These are phyloP conservation scores for Trametes pubescens DNA, from an alignment of 1,284 basidiomycete species.

Conservation along the genomic window DNA sequence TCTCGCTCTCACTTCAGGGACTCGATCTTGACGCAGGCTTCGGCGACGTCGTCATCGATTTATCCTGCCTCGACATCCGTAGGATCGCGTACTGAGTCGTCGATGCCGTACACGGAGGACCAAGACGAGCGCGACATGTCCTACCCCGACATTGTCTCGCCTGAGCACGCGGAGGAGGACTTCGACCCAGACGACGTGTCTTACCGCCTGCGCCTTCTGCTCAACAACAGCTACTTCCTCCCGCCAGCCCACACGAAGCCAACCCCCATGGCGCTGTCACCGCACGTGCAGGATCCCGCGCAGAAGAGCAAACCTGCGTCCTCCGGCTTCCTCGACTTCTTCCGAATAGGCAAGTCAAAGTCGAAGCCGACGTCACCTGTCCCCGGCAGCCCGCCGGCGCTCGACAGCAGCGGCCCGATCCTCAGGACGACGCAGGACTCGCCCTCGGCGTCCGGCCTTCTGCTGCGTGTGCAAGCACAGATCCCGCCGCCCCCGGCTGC, in stretches of 20 bases:
- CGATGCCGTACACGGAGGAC: slow-evolving; percentile 62
- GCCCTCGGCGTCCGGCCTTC: slow-evolving; percentile 52
- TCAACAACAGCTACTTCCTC: slow-evolving; percentile 85
- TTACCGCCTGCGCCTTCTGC: slow-evolving; percentile 78
- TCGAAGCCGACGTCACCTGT: slow-evolving; percentile 67
- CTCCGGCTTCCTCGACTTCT: slow-evolving; percentile 74
- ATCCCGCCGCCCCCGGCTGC: slow-evolving; percentile 47
- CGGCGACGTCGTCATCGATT: slow-evolving; percentile 72
- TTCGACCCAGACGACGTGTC: slow-evolving; percentile 83
- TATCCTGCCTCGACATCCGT: slow-evolving; percentile 75
- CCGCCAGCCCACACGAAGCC: slow-evolving; percentile 86
- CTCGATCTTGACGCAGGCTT: slow-evolving; percentile 59
- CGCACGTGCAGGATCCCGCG: slow-evolving; percentile 41
- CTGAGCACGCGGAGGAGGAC: slow-evolving; percentile 48
- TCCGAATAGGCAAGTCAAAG: slow-evolving; percentile 70
- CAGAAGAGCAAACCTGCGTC: slow-evolving; percentile 54
- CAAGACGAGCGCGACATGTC: slow-evolving; percentile 53
- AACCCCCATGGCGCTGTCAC: slow-evolving; percentile 64
- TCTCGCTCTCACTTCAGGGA: slow-evolving; percentile 49
- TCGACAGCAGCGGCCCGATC: slow-evolving; percentile 49
- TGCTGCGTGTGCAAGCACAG: slow-evolving; percentile 49
- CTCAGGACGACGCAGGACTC: slow-evolving; percentile 71
- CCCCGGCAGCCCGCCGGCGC: slow-evolving; percentile 36
- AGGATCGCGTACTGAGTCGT: slow-evolving; percentile 61
- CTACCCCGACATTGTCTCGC: slow-evolving; percentile 51